Evolutionary conservation across 192 early-diverging fungal genomes (phyloP), one percentile per base, ranked within the genome.

Genomic region (Rhizophagus clarus): DNA sequence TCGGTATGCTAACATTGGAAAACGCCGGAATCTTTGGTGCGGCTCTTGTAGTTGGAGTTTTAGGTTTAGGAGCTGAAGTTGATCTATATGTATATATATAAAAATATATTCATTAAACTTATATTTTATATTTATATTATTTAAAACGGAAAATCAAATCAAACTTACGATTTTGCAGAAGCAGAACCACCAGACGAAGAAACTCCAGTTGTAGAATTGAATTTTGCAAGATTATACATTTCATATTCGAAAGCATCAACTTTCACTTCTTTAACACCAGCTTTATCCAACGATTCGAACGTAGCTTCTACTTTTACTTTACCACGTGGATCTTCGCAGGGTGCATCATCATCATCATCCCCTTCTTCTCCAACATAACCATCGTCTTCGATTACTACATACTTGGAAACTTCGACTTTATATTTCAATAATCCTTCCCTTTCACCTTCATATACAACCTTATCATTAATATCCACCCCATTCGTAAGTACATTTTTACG

Each of bases 241-340:
- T 79, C 77, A 61, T 79, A 79, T 60, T 79, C 77, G 37, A 79
- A 79, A 26, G 77, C 67, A 61, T 79, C 77, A 31, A 79, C 77
- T 71, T 79, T 79, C 3, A 79, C 77, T 71, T 79, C 77, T 28
- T 79, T 79, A 31, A 79, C 67, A 1, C 51, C 69, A 34, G 77
- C 61, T 37, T 79, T 79, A 51, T 79, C 69, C 2, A 79, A 51
- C 0, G 69, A 69, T 26, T 79, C 77, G 24, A 79, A 79, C 7
- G 77, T 63, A 9, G 77, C 77, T 34, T 79, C 77, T 20, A 79
- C 68, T 71, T 71, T 71, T 14, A 79, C 22, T 26, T 37, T 37
- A 11, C 62, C 75, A 37, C 75, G 75, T 17, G 75, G 61, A 29
- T 64, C 6, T n/a, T 15, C 17, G 0, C 24, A 3, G 11, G 26